phyloP scores from a whole-genome alignment of 208 protist species.

The Spongospora subterranea region DNA sequence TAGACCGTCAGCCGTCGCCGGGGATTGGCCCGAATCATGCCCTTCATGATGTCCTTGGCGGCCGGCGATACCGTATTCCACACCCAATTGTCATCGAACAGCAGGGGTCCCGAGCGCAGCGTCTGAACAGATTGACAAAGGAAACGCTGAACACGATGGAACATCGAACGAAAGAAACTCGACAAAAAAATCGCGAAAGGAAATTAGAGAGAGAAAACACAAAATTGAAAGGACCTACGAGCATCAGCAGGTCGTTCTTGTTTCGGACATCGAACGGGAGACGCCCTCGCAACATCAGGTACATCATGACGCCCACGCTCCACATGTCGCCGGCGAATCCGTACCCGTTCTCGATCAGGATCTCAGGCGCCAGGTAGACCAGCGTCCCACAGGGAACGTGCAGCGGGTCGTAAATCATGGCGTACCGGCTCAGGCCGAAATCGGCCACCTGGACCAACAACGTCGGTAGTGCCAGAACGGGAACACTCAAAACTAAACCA shows the following conservation, averaged over 20 bases:
- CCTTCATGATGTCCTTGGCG: not conserved
- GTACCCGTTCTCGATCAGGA: conserved; percentile 60
- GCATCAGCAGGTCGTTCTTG: conserved; percentile 49
- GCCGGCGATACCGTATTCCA: not conserved
- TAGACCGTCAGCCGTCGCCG: not conserved
- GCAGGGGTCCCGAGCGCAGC: too few relatives aligned
- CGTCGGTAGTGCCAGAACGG: too few relatives aligned
- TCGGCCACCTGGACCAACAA: too few relatives aligned
- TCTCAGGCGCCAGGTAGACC: conserved; percentile 62
- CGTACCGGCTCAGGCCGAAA: conserved; percentile 60
- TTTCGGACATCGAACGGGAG: conserved; percentile 59
- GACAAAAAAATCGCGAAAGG: too few relatives aligned
- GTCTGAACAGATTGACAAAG: too few relatives aligned
- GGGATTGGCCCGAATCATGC: not conserved
- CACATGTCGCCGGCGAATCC: conserved; percentile 58
- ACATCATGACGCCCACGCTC: conserved; percentile 62
- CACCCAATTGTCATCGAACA: not conserved
- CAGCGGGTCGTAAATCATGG: conserved; percentile 41
- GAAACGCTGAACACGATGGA: too few relatives aligned
- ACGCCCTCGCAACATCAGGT: conserved; percentile 52
- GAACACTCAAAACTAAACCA: too few relatives aligned
- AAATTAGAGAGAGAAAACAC: too few relatives aligned
- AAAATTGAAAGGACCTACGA: too few relatives aligned
- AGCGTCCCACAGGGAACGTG: conserved; percentile 61
- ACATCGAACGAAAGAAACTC: too few relatives aligned